Evolutionary conservation across 2,329 filamentous ascomycete genomes (phyloP).

Genomic region (Verticillium nonalfalfae): DNA sequence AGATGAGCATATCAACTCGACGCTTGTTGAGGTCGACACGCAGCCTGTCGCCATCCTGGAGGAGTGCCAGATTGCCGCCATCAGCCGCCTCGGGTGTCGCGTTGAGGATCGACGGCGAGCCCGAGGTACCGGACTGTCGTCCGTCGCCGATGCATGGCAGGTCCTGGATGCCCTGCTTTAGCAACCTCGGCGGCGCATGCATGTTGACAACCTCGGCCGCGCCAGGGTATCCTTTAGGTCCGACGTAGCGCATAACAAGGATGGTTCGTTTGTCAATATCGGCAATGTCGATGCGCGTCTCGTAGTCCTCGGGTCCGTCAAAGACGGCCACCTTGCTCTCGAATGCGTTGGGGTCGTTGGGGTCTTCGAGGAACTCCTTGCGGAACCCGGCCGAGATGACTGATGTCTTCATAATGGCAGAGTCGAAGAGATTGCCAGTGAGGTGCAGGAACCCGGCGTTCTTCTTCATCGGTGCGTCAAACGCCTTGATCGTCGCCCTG

Average conservation of each 20-base stretch:
- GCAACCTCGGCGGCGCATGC: conserved; percentile 36
- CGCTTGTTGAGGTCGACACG: conserved; percentile 42
- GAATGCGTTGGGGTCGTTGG: conserved; percentile 39
- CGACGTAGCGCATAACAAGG: conserved; percentile 41
- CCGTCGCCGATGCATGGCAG: conserved; percentile 48
- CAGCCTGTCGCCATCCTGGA: conserved; percentile 41
- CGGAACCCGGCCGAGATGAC: conserved; percentile 39
- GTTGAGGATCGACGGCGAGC: conserved; percentile 48
- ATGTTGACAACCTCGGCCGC: conserved; percentile 47
- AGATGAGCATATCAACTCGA: conserved; percentile 39
- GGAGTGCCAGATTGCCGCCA: conserved; percentile 44
- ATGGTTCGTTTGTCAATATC: conserved; percentile 34
- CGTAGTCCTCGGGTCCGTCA: conserved; percentile 43
- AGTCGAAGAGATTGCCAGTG: conserved; percentile 39
- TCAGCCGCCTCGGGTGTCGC: conserved; percentile 48
- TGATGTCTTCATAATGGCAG: conserved; percentile 47
- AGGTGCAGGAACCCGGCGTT: conserved; percentile 46
- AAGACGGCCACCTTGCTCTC: conserved; percentile 40
- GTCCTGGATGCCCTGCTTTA: conserved; percentile 36
- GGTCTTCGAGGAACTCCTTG: conserved; percentile 35
- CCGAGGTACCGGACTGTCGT: conserved; percentile 48
- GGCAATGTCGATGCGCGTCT: conserved; percentile 32
- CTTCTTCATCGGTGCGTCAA: conserved; percentile 35
- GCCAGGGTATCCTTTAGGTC: conserved; percentile 42
- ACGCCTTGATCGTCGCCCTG: conserved; percentile 36